Evolutionary conservation across 75 land plant genomes (phyloP).

Genomic region (Picea sitchensis): DNA sequence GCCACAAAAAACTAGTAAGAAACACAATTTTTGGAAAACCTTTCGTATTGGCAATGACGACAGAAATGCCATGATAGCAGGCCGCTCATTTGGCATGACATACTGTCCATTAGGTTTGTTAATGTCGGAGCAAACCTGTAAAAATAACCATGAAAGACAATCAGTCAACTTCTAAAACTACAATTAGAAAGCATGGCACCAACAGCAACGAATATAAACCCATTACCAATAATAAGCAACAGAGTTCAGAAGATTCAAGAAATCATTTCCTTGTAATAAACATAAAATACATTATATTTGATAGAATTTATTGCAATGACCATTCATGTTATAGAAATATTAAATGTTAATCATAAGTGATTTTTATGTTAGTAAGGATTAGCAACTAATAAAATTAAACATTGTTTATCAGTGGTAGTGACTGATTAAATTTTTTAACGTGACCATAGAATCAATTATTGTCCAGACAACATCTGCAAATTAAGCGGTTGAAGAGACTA

Average conservation of each 20-base stretch:
- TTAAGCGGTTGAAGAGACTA: too few relatives aligned
- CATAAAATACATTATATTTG: background rate
- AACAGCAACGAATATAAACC: background rate
- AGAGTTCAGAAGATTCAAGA: background rate
- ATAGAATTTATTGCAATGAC: too few relatives aligned
- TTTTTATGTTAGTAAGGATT: too few relatives aligned
- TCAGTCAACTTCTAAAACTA: constrained; percentile 1
- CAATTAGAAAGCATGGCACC: background rate
- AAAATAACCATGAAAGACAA: background rate
- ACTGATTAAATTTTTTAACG: too few relatives aligned
- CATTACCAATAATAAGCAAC: background rate
- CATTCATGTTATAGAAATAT: too few relatives aligned
- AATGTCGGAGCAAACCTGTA: constrained; percentile 91
- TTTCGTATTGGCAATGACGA: constrained; percentile 87
- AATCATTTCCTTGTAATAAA: background rate
- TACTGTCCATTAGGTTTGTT: constrained; percentile 97
- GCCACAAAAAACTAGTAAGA: background rate
- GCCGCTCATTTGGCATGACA: constrained; percentile 64
- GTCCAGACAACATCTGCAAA: too few relatives aligned
- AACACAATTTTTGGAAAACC: constrained; percentile 28
- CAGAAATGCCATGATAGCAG: constrained; percentile 72
- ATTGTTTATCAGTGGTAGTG: too few relatives aligned
- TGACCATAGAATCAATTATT: too few relatives aligned
- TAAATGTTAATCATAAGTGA: too few relatives aligned
- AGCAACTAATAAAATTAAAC: too few relatives aligned